These are phyloP conservation scores for Tolypocladium nubicola DNA, from an alignment of 2,329 filamentous ascomycete genomes.

Conservation along the genomic window DNA sequence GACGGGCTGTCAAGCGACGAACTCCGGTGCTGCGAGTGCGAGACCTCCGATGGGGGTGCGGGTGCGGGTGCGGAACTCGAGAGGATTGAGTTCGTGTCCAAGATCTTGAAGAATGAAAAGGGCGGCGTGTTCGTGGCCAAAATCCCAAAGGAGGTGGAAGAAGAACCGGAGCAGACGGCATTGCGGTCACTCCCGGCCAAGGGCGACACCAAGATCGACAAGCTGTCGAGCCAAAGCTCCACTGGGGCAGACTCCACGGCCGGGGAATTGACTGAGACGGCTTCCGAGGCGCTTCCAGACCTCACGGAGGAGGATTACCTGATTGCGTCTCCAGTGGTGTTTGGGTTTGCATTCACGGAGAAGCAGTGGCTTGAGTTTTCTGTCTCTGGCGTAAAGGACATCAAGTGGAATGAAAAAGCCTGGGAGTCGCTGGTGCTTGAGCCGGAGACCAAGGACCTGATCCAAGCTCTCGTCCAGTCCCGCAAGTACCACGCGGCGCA, in stretches of 20 bases:
- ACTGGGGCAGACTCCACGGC: neutral
- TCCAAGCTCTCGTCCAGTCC: conserved; percentile 68
- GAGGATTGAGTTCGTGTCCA: conserved; percentile 36
- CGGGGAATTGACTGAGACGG: conserved; percentile 6
- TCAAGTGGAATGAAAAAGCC: conserved; percentile 74
- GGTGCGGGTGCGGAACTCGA: conserved; percentile 28
- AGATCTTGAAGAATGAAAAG: conserved; percentile 35
- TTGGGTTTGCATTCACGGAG: conserved; percentile 80
- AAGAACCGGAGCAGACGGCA: conserved; percentile 30
- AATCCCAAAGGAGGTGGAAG: conserved; percentile 16
- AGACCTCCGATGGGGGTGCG: conserved; percentile 28
- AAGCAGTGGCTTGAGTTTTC: conserved; percentile 87
- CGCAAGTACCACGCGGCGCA: conserved; percentile 74
- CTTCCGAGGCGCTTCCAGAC: conserved; percentile 5
- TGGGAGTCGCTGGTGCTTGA: conserved; percentile 73
- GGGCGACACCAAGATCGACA: conserved; percentile 2
- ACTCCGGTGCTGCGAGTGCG: conserved; percentile 24
- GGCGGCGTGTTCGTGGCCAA: conserved; percentile 24
- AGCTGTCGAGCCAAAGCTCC: neutral
- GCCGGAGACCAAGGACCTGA: conserved; percentile 49
- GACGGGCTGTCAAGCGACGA: conserved; percentile 32
- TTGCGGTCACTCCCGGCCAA: conserved; percentile 40
- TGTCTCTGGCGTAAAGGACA: conserved; percentile 68
- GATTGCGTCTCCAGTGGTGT: conserved; percentile 71
- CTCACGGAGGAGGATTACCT: conserved; percentile 62